phyloP scores from a whole-genome alignment of 768 basidiomycete species.

The Leucosporidium creatinivorum region DNA sequence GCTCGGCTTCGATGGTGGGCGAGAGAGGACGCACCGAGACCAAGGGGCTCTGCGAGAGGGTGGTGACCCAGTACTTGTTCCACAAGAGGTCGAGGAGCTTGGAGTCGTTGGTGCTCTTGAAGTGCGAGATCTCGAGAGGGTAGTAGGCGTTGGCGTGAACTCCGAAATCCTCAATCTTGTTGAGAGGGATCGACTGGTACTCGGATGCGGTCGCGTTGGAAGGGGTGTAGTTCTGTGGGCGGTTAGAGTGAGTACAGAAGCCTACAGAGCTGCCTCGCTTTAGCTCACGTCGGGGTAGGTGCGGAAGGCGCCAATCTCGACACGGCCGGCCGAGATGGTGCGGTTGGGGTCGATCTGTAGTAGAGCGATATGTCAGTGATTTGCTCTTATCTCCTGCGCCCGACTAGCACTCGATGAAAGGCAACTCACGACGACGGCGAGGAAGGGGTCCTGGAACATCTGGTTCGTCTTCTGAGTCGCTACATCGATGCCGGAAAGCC shows the following conservation, averaged over 20 bases:
- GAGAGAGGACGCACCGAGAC: slow-evolving; percentile 60
- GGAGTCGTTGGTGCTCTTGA: slow-evolving; percentile 82
- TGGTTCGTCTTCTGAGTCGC: slow-evolving; percentile 95
- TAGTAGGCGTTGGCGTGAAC: slow-evolving; percentile 97
- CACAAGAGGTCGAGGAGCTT: slow-evolving; percentile 82
- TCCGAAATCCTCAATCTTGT: slow-evolving; percentile 98
- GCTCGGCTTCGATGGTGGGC: neutral
- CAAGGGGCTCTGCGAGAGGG: slow-evolving; percentile 82
- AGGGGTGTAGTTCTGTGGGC: slow-evolving; percentile 65
- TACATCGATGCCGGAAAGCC: slow-evolving; percentile 98
- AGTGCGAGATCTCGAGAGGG: slow-evolving; percentile 84
- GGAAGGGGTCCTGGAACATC: slow-evolving; percentile 89
- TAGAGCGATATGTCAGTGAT: neutral
- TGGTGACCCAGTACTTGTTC: slow-evolving; percentile 99
- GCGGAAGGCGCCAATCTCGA: slow-evolving; percentile 97
- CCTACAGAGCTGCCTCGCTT: neutral
- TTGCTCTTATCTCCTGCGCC: neutral
- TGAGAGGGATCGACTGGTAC: slow-evolving; percentile 92
- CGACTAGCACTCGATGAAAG: neutral
- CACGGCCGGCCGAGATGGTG: slow-evolving; percentile 95
- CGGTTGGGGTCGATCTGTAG: slow-evolving; percentile 90
- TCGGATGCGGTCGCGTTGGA: slow-evolving; percentile 60
- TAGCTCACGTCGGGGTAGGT: slow-evolving; percentile 70
- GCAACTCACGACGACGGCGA: slow-evolving; percentile 79
- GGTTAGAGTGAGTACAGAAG: neutral